These are phyloP conservation scores for Metschnikowia picachoensis DNA, from an alignment of 805 yeast genomes.

Conservation along the genomic window DNA sequence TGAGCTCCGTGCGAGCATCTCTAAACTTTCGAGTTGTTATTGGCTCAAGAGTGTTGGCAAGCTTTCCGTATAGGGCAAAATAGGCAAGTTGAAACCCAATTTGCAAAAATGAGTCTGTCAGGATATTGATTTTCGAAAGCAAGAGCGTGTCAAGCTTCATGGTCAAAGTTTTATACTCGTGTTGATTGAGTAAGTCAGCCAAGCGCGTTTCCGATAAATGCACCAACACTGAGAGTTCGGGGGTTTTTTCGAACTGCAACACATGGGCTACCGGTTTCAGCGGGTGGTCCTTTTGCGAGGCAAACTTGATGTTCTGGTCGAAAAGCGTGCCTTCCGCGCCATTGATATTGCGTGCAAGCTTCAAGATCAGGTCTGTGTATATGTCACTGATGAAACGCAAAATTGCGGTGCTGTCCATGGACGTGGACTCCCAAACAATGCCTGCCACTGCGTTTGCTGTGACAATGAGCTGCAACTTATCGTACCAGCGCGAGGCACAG, in stretches of 20 bases:
- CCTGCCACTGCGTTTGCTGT: slow-evolving; percentile 57
- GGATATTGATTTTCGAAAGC: slow-evolving; percentile 36
- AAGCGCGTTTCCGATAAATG: slow-evolving; percentile 57
- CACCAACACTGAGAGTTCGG: slow-evolving; percentile 45
- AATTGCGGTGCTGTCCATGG: slow-evolving; percentile 58
- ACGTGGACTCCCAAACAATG: slow-evolving; percentile 54
- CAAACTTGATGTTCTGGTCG: slow-evolving; percentile 34
- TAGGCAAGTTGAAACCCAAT: slow-evolving; percentile 50
- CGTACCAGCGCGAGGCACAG: slow-evolving; percentile 59
- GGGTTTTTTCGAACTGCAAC: slow-evolving; percentile 38
- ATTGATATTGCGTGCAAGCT: slow-evolving; percentile 55
- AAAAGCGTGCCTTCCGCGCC: slow-evolving; percentile 53
- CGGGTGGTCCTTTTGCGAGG: slow-evolving; percentile 34
- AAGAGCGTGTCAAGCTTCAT: slow-evolving; percentile 36
- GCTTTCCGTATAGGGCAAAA: slow-evolving; percentile 52
- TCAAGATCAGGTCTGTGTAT: slow-evolving; percentile 53
- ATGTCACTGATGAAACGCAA: slow-evolving; percentile 54
- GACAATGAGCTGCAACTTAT: slow-evolving; percentile 51
- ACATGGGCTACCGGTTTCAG: slow-evolving; percentile 33
- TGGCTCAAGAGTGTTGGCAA: slow-evolving; percentile 50
- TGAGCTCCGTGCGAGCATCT: slow-evolving; percentile 66
- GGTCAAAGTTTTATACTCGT: slow-evolving; percentile 45
- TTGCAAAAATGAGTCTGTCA: slow-evolving; percentile 51
- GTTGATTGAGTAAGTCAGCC: slow-evolving; percentile 56
- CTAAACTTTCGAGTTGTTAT: slow-evolving; percentile 64